Evolutionary conservation across 257 asterid species (phyloP), one percentile per base, ranked within the genome.

Genomic region (Lycium barbarum): DNA sequence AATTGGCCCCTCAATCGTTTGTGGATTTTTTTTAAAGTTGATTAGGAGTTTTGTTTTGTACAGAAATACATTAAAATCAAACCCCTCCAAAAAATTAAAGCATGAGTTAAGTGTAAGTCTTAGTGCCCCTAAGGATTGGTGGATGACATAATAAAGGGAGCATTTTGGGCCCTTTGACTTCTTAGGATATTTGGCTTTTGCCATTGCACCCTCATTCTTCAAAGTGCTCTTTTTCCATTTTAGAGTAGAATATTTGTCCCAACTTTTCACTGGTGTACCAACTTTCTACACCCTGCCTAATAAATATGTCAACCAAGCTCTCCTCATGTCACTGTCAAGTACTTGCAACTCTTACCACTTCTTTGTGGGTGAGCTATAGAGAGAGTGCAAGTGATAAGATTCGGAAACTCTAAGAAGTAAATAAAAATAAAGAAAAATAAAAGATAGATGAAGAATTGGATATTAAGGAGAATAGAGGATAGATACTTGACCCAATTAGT

Each of bases 131-230:
- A n/a, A 83, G 88, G 86, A 62, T 71, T 73, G 83, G 86, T 79
- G 9, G 9, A 57, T 84, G 83, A 87, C 89, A 78, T 87, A 86
- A 84, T 54, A 73, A 82, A 84, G 76, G 26, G 26, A 74, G 17
- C 15, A 9, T 4, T 54, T 17, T 78, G 84, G 89, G 85, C 17
- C 82, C 89, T 54, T 43, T 9, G 40, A 61, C 74, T 40, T 59
- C 33, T 26, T 26, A 26, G 33, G 33, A 26, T 26, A 26, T 26
- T 26, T 26, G 33, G 33, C 33, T 26, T 26, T 26, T 26, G 33
- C 33, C 33, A 26, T 26, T 26, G 33, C 33, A 26, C 33, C 33
- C 33, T 26, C 33, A 26, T 26, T n/a, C n/a, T n/a, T n/a, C 57
- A 58, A 2, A 45, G 20, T 54, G n/a, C 72, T 20, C 9, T 58